Evolutionary conservation across 164 flowering plant species (phyloP).

Genomic region (Amborella trichopoda): DNA sequence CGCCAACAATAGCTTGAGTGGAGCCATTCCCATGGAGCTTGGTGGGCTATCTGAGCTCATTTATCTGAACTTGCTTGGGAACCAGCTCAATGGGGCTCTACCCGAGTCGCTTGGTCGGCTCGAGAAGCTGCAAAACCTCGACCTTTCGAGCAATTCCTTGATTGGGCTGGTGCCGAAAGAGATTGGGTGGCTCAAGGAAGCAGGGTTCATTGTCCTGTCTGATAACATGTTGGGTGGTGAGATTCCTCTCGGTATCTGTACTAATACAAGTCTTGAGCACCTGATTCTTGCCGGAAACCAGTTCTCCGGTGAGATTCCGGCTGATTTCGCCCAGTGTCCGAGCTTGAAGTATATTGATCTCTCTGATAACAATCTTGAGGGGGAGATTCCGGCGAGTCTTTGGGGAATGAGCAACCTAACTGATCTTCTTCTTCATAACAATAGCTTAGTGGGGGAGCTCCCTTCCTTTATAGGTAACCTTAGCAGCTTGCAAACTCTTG

Average conservation of each 20-base stretch:
- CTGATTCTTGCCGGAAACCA: slow-evolving; percentile 37
- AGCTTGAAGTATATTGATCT: slow-evolving; percentile 58
- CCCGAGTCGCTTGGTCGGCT: slow-evolving; percentile 47
- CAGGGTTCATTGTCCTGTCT: slow-evolving; percentile 49
- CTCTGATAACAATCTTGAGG: slow-evolving; percentile 56
- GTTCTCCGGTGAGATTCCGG: slow-evolving; percentile 57
- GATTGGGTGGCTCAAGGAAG: slow-evolving; percentile 39
- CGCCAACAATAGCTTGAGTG: slow-evolving; percentile 64
- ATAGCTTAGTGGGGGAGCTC: slow-evolving; percentile 58
- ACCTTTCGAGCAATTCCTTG: slow-evolving; percentile 65
- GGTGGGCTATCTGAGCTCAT: slow-evolving; percentile 47
- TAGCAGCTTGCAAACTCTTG: slow-evolving; percentile 46
- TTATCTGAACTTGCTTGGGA: slow-evolving; percentile 65
- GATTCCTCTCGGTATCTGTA: slow-evolving; percentile 43
- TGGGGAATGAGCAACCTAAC: slow-evolving; percentile 39
- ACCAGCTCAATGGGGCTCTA: slow-evolving; percentile 53
- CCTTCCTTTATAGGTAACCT: slow-evolving; percentile 54
- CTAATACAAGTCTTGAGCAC: slow-evolving; percentile 39
- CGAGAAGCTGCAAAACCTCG: slow-evolving; percentile 56
- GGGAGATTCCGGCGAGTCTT: slow-evolving; percentile 53
- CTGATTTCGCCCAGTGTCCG: slow-evolving; percentile 32
- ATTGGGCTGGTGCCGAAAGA: slow-evolving; percentile 56
- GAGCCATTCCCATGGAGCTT: slow-evolving; percentile 47
- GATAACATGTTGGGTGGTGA: slow-evolving; percentile 57
- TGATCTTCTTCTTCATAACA: slow-evolving; percentile 70